phyloP scores from a whole-genome alignment of 345 rosid species.

The Pistacia atlantica region DNA sequence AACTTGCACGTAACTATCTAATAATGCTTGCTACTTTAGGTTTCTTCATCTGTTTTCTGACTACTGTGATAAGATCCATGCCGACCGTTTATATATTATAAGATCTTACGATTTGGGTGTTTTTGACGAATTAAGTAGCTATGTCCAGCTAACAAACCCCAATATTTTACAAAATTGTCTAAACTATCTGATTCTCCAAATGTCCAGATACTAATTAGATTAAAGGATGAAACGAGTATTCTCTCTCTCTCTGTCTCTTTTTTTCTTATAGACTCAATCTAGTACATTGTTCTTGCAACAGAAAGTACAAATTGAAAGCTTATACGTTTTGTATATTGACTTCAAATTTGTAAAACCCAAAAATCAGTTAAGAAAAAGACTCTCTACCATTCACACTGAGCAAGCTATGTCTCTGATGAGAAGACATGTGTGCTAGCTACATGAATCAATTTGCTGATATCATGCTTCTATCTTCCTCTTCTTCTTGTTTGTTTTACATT shows the following conservation, averaged over 20 bases:
- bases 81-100: too few species aligned
- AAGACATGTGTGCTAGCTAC: not conserved
- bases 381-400: not conserved
- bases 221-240: too few species aligned
- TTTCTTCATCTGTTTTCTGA: too few species aligned
- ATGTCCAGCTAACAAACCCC: too few species aligned
- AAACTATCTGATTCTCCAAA: too few species aligned
- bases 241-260: too few species aligned
- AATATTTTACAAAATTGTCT: too few species aligned
- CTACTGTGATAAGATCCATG: too few species aligned
- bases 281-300: not conserved
- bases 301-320: not conserved
- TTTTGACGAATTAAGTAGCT: too few species aligned
- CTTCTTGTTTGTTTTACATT: slow-evolving; percentile 12
- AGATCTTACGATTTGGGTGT: too few species aligned
- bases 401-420: not conserved
- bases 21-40: too few species aligned
- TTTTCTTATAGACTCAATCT: not conserved
- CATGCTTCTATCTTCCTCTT: not conserved
- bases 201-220: too few species aligned
- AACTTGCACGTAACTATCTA: not conserved
- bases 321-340: not conserved
- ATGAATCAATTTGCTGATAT: slow-evolving; percentile 5
- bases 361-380: slow-evolving; percentile 4
- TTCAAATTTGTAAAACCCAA: not conserved